These are phyloP conservation scores for Aspergillus homomorphus DNA, from an alignment of 495 filamentous ascomycete genomes.

Conservation along the genomic window DNA sequence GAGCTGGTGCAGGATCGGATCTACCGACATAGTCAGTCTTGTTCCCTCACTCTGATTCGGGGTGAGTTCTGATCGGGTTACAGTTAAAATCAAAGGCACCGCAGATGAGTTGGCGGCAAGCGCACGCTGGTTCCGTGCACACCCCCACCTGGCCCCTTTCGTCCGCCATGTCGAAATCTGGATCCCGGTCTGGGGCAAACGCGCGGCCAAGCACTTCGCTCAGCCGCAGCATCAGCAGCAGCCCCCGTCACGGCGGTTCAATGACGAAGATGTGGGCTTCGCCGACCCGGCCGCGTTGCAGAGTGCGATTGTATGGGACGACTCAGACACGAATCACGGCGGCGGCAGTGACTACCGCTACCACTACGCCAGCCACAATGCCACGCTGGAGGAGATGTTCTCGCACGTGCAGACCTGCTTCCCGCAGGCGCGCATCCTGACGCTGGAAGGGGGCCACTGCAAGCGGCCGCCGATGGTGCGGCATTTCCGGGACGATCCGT, in stretches of 20 bases:
- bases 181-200: constrained; percentile 67
- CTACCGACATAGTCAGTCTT: constrained; percentile 59
- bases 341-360: constrained; percentile 41
- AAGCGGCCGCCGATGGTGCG: constrained; percentile 64
- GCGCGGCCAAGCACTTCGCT: constrained; percentile 29
- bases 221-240: too few species aligned
- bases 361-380: constrained; percentile 54
- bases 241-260: constrained; percentile 37
- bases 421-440: constrained; percentile 59
- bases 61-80: constrained; percentile 6
- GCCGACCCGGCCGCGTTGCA: constrained; percentile 42
- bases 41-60: not conserved
- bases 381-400: constrained; percentile 66
- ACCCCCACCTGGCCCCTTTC: constrained; percentile 57
- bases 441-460: constrained; percentile 72
- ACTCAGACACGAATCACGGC: constrained; percentile 29
- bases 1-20: constrained; percentile 64
- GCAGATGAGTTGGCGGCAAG: constrained; percentile 53
- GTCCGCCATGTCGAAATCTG: constrained; percentile 72
- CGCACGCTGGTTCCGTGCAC: constrained; percentile 52
- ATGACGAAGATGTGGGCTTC: constrained; percentile 26
- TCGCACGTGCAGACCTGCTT: constrained; percentile 55
- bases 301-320: constrained; percentile 31
- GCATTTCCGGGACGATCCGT: constrained; percentile 44
- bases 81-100: constrained; percentile 69